Base-by-base conservation (phyloP, 768 basidiomycete genomes). In the Clavulina sp. region DNA sequence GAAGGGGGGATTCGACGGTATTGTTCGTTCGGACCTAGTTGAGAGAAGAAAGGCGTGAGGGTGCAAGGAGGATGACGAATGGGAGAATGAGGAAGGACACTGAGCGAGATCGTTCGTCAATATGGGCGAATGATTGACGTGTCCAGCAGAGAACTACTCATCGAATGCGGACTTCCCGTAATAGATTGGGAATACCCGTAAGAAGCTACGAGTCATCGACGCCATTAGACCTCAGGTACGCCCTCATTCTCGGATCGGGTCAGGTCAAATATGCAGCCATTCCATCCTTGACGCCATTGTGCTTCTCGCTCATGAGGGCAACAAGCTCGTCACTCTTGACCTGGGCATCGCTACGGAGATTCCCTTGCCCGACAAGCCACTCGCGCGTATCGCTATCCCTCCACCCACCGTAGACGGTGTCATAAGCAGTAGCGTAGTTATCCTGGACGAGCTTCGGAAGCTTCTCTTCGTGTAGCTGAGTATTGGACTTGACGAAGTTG, bases 181-280 rank as follows among this genome's bases (percentile, higher is more conserved):
- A 72, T 19, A 95, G 74, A n/a, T 80, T 80, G 0, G 84, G 77
- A 32, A 89, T 76, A 2, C 60, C 63, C 1, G 70, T 74, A 47
- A 61, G 57, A 6, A 67, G 58, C 38, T 85, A 69, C 47, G 70
- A 68, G 58, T 92, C 87, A 55, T 73, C 68, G 28, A 93, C 60
- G 47, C 81, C 83, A 56, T 76, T 74, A 60, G 84, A 77, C 41
- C 88, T 74, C 19, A 96, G 73, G 65, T 85, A 95, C 1, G 84
- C 88, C 43, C 91, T 80, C 26, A 97, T 77, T 30, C 92, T 75
- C 2, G 91, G 85, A 60, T 96, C 92, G 9, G 87, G 85, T 93
- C 93, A 97, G 6, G 74, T 73, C 48, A 92, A 69, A 66, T 93
- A 95, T 2, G 76, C 68, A 2, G 78, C 70, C 1, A 73, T 71